A percentile compares a stretch with the other conserved stretches of the same genome.
These are phyloP conservation scores for Colletotrichum incanum DNA, from an alignment of 2,329 filamentous ascomycete genomes.

Conservation along the genomic window DNA sequence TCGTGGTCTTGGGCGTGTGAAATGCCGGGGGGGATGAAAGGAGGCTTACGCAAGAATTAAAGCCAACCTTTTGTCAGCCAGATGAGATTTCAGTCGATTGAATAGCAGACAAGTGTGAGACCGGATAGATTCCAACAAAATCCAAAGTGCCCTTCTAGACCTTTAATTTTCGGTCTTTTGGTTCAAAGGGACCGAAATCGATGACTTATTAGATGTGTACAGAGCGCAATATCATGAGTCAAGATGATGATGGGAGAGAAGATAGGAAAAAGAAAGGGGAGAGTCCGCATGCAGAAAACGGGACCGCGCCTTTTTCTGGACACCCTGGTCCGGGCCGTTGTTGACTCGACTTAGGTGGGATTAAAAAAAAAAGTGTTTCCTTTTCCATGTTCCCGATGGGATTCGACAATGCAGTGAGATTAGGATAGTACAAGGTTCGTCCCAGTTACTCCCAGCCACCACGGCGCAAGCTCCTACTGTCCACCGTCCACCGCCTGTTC, in stretches of 20 bases:
- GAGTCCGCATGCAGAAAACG: conserved; percentile 23
- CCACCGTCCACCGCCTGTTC: conserved; percentile 6
- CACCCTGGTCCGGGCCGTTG: neutral
- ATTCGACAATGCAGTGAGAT: neutral
- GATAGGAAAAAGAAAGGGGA: neutral
- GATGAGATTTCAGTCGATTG: neutral
- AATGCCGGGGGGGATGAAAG: neutral
- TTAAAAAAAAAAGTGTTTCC: neutral
- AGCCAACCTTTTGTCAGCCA: neutral
- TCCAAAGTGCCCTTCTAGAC: neutral
- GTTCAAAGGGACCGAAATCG: neutral
- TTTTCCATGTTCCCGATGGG: conserved; percentile 11
- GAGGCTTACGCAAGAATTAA: neutral
- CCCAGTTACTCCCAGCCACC: neutral
- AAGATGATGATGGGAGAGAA: conserved; percentile 2
- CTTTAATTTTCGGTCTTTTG: neutral
- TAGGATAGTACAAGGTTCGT: neutral
- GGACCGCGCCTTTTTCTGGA: conserved; percentile 7
- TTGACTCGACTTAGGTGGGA: conserved; percentile 1
- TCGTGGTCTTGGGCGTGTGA: neutral
- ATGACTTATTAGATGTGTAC: conserved; percentile 11
- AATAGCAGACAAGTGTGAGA: neutral
- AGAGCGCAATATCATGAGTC: conserved; percentile 25
- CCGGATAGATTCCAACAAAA: neutral
- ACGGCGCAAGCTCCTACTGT: neutral